These are phyloP conservation scores for Westerdykella sp. DNA, from an alignment of 2,329 filamentous ascomycete species.

Conservation along the genomic window DNA sequence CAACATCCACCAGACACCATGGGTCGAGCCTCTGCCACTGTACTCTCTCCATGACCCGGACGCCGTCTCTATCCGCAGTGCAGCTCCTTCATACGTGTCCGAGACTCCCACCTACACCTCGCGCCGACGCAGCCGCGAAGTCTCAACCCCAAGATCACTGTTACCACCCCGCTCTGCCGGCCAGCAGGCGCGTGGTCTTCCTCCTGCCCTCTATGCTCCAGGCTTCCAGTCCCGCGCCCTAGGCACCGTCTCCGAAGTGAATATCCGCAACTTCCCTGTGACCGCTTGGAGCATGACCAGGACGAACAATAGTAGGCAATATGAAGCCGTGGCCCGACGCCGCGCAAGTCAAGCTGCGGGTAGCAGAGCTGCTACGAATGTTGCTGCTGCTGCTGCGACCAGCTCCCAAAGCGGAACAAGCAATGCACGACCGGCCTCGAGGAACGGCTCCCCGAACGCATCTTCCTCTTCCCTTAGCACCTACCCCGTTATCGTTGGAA, in stretches of 20 bases:
- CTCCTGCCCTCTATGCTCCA: slow-evolving; percentile 19
- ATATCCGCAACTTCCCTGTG: slow-evolving; percentile 45
- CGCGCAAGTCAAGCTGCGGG: slow-evolving; percentile 42
- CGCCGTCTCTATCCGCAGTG: slow-evolving; percentile 60
- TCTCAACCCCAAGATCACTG: slow-evolving; percentile 9
- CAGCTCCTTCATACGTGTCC: slow-evolving; percentile 62
- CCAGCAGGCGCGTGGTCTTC: slow-evolving; percentile 14
- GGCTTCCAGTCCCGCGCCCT: slow-evolving; percentile 18
- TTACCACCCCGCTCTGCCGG: slow-evolving; percentile 10
- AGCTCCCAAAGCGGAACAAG: neutral
- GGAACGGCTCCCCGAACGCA: slow-evolving; percentile 4
- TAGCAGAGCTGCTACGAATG: no score
- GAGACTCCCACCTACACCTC: slow-evolving; percentile 61
- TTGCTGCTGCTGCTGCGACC: slow-evolving; percentile 6
- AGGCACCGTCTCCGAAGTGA: slow-evolving; percentile 13
- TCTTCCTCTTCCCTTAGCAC: slow-evolving; percentile 8
- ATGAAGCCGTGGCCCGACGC: slow-evolving; percentile 58
- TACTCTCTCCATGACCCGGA: slow-evolving; percentile 50
- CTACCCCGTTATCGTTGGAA: slow-evolving; percentile 13
- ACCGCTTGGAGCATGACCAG: slow-evolving; percentile 54
- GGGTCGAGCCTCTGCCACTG: slow-evolving; percentile 26
- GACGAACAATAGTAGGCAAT: slow-evolving; percentile 53
- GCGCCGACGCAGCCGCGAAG: slow-evolving; percentile 31
- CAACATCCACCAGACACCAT: slow-evolving; percentile 21
- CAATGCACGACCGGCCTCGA: neutral